A percentile compares a stretch with the other conserved stretches of the same genome.
Evolutionary conservation across 345 rosid genomes (phyloP).

Genomic region (Eucalyptus microcorys): DNA sequence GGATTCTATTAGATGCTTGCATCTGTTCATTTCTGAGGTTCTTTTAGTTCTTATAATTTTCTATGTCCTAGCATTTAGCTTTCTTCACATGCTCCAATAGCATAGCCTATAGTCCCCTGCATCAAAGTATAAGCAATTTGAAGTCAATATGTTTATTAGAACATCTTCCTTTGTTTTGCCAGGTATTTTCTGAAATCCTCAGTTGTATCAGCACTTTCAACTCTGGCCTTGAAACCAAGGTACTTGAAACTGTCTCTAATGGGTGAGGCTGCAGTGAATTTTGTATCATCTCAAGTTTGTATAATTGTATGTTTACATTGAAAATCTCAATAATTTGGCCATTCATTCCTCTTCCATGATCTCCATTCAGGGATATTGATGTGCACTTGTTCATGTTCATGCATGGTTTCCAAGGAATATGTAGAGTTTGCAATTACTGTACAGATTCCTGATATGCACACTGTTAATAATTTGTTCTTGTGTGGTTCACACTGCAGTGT

Average conservation of each 20-base stretch:
- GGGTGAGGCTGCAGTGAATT: neutral
- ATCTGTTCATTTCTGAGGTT: neutral
- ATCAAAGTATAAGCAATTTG: neutral
- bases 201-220: conserved; percentile 55
- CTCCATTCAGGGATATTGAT: neutral
- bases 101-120: neutral
- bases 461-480: neutral
- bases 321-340: neutral
- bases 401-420: neutral
- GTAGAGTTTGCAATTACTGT: neutral
- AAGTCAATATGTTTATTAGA: neutral
- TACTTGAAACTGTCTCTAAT: neutral
- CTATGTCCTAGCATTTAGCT: neutral
- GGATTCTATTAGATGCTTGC: neutral
- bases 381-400: neutral
- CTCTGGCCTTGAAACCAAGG: conserved; percentile 50
- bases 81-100: neutral
- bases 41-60: neutral
- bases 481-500: conserved; percentile 22
- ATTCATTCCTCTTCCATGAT: neutral
- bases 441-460: neutral
- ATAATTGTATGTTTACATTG: neutral
- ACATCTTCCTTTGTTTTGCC: neutral
- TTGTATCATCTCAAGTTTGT: neutral
- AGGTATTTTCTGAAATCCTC: conserved; percentile 66